Percentiles rank a stretch among this genome's conserved stretches.
Evolutionary conservation across 805 yeast species (phyloP).

Genomic region (Saccharomycopsis guyanensis): DNA sequence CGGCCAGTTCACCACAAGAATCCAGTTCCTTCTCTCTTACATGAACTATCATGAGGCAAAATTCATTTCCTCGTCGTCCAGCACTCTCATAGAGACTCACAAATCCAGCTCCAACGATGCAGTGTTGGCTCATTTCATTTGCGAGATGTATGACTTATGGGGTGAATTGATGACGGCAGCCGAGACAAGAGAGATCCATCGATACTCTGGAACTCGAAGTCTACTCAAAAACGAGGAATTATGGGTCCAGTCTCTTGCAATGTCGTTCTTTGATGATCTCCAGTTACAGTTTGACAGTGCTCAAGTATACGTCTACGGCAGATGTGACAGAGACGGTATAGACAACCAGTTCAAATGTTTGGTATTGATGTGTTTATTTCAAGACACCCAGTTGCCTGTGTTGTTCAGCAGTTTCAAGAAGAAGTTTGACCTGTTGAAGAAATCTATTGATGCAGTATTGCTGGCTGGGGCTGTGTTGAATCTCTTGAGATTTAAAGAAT

Average conservation of each 20-base stretch:
- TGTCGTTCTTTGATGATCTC: too few relatives aligned
- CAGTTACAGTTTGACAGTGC: too few relatives aligned
- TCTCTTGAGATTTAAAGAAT: too few relatives aligned
- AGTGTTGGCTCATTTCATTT: neutral
- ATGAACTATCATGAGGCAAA: neutral
- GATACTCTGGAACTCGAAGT: too few relatives aligned
- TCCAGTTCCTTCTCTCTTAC: neutral
- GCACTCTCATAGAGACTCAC: neutral
- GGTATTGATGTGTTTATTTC: too few relatives aligned
- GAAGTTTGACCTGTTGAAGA: neutral
- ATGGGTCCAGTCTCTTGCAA: too few relatives aligned
- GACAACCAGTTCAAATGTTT: too few relatives aligned
- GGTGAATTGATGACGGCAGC: slow-evolving; percentile 1
- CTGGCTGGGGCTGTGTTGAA: too few relatives aligned
- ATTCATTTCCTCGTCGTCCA: neutral
- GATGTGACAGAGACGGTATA: too few relatives aligned
- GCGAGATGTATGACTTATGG: slow-evolving; percentile 2
- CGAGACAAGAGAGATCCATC: neutral
- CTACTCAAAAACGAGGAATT: too few relatives aligned
- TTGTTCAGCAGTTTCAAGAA: neutral
- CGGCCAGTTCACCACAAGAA: neutral
- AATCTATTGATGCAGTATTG: neutral
- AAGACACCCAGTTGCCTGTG: too few relatives aligned
- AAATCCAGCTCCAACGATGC: neutral
- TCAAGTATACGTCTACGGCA: too few relatives aligned